phyloP scores from a whole-genome alignment of 352 stramenopile genomes.

The Phytopythium mirpurense region DNA sequence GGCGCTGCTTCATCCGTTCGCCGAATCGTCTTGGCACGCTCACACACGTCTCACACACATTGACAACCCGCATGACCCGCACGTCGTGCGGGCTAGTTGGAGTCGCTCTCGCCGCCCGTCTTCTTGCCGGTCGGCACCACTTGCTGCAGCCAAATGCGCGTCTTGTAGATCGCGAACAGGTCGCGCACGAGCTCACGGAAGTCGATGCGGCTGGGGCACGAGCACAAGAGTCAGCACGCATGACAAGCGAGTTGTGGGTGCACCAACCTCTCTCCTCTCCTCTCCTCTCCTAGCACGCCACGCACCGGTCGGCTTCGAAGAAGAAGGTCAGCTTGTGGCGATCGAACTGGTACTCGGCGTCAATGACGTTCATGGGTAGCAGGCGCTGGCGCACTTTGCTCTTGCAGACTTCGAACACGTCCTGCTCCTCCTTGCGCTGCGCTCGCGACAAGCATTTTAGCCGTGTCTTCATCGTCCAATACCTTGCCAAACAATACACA shows the following conservation, averaged over 20 bases:
- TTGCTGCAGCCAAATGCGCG: constrained; percentile 97
- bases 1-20: constrained; percentile 2
- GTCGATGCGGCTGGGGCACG: constrained; percentile 87
- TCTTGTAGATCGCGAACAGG: constrained; percentile 99
- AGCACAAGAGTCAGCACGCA: neutral
- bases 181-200: constrained; percentile 97
- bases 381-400: constrained; percentile 93
- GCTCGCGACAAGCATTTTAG: too few species aligned
- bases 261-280: too few species aligned
- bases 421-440: constrained; percentile 92
- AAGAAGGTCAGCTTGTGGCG: constrained; percentile 99
- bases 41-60: constrained; percentile 1
- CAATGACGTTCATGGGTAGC: constrained; percentile 96
- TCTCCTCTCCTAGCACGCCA: neutral
- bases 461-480: neutral
- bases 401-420: constrained; percentile 95
- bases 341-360: constrained; percentile 98
- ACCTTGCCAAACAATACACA: neutral
- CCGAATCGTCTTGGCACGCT: neutral
- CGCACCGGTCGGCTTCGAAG: constrained; percentile 94
- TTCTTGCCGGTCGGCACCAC: constrained; percentile 81
- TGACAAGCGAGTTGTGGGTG: too few species aligned
- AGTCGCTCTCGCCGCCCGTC: constrained; percentile 43
- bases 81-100: constrained; percentile 25
- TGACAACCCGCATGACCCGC: neutral